A percentile compares a stretch with the other conserved stretches of the same genome.
Evolutionary conservation across 192 early-diverging fungal species (phyloP).

Genomic region (Lunasporangiospora selenospora): DNA sequence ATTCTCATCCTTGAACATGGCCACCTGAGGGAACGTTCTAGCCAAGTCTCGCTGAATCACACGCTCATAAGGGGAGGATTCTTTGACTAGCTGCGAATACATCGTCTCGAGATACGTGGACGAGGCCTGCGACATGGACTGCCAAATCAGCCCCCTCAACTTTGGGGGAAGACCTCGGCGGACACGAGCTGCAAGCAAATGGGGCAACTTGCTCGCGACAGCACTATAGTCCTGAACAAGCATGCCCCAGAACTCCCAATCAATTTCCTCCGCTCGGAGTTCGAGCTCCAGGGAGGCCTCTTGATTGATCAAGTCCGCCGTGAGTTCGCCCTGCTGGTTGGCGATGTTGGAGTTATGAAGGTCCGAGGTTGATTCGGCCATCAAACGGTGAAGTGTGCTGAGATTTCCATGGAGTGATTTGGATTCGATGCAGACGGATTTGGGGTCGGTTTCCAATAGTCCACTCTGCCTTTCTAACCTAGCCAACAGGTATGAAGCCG

Average conservation of each 20-base stretch:
- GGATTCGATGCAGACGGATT: slow-evolving; percentile 65
- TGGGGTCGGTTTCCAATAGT: slow-evolving; percentile 63
- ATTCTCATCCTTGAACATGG: slow-evolving; percentile 82
- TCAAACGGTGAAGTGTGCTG: slow-evolving; percentile 55
- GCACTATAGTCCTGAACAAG: slow-evolving; percentile 80
- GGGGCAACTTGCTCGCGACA: slow-evolving; percentile 70
- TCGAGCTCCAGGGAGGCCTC: slow-evolving; percentile 12
- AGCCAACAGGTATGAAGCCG: slow-evolving; percentile 61
- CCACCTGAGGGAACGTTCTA: slow-evolving; percentile 90
- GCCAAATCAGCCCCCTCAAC: slow-evolving; percentile 92
- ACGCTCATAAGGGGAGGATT: slow-evolving; percentile 83
- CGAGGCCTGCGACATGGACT: slow-evolving; percentile 86
- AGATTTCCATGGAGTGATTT: slow-evolving; percentile 64
- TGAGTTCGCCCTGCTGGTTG: neutral
- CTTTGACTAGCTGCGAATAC: slow-evolving; percentile 79
- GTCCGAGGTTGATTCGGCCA: slow-evolving; percentile 41
- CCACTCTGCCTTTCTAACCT: slow-evolving; percentile 66
- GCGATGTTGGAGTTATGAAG: slow-evolving; percentile 17
- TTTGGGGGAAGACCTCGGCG: slow-evolving; percentile 81
- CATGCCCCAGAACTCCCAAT: slow-evolving; percentile 87
- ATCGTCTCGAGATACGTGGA: slow-evolving; percentile 80
- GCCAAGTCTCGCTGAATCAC: slow-evolving; percentile 92
- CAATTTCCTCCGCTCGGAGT: slow-evolving; percentile 44
- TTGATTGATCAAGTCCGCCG: slow-evolving; percentile 7
- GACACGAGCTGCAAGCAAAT: slow-evolving; percentile 73